Base-by-base conservation (phyloP, 495 filamentous ascomycete genomes). In the Thermochaetoides thermophila region DNA sequence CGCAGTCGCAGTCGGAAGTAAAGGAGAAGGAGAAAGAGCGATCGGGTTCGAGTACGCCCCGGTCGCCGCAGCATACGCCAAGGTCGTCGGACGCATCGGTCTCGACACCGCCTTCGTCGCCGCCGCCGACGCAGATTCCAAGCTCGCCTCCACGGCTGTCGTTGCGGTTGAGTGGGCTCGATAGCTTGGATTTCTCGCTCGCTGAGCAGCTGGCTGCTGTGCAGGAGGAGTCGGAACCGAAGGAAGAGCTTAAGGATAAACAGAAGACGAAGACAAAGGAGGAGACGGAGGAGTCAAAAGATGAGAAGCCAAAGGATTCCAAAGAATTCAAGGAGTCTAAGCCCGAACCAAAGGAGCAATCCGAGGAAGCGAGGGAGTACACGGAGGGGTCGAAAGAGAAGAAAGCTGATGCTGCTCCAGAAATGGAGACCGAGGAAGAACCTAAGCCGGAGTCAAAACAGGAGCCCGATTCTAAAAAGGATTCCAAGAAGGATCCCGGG, bases 111-210 rank as follows among this genome's bases (percentile, higher is more conserved):
- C 44, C 38, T 14, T 44, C 49, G 7, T 29, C 46, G 6, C 48
- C 53, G 10, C 46, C 53, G 3, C 31, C 41, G 1, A 40, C 27
- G 24, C 44, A 44, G 13, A 35, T 52, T 7, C 35, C 50, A 1
- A 46, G 35, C 24, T 44, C 50, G 3, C 51, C 53, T 5, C 53
- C 53, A 3, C 44, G 51, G 4, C 35, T 55, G 4, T 55, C 53
- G 15, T 36, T 57, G 16, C 44, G 51, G 17, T 37, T 55, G 5
- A 57, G 53, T 37, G 34, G 42, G 10, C 39, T 57, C 1, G 27
- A 35, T 3, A 35, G 44, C 9, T 32, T 35, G 12, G 42, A 48
- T 12, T 35, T 55, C 5, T 31, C 41, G 17, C 30, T 44, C 7
- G 19, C 13, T 11, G n/a, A 13, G 13, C 38, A 39, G 6, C 11